Evolutionary conservation across 352 stramenopile species (phyloP), one percentile per base, ranked within the genome.

Genomic region (Pythium insidiosum): DNA sequence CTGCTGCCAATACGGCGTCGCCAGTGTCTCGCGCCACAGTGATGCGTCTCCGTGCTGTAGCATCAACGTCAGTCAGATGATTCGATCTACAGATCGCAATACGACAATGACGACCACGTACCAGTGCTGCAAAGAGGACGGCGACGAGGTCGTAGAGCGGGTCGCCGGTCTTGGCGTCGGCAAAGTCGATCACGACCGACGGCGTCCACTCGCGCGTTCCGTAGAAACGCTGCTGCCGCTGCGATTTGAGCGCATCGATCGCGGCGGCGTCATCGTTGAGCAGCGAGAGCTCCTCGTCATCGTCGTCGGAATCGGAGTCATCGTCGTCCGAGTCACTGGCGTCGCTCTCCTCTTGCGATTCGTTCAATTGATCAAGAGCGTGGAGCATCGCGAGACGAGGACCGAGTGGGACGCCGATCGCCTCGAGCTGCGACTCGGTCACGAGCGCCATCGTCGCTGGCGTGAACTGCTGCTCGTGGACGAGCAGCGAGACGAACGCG

Each of bases 91-190:
- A 25, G n/a, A 39, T 48, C 30, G 37, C 1, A 43, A 21, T 43
- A 30, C 18, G 31, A 55, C 6, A 56, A 42, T 58, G 18, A 19
- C 28, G 6, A 37, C 30, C 44, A 19, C 15, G 31, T 63, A 94
- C 81, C 68, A 94, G 42, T 24, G 73, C 68, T 16, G 76, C 68
- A 49, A 90, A 88, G 47, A 91, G 82, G 20, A 94, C 52, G 7
- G 81, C 74, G 11, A 93, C 67, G 19, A 95, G 61, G 40, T 95
- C 84, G 50, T 88, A 95, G 12, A 95, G 40, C 39, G 81, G 79
- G 53, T 95, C 84, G 20, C 81, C 84, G 0, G 68, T 85, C 70
- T 92, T 92, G 50, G 73, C 62, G 51, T 95, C 84, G 0, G 81
- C 84, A 51, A 94, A 94, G 46, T 95, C 84, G 48, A 95, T 90